Evolutionary conservation across 1,284 basidiomycete species (phyloP).

Genomic region (Naganishia sp.): DNA sequence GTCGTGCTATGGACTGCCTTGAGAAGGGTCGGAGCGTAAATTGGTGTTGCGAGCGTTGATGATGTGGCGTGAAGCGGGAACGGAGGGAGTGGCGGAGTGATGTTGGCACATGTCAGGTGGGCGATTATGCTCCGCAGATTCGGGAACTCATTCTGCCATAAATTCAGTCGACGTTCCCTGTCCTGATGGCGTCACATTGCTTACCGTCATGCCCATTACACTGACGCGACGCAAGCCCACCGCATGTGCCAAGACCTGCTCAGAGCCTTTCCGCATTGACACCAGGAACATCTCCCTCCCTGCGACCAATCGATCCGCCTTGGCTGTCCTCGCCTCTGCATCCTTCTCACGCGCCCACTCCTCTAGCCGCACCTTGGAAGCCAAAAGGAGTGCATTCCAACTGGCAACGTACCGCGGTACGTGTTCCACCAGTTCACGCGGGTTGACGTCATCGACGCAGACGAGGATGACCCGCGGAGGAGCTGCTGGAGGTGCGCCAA

Average conservation of each 20-base stretch:
- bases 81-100: conserved; percentile 33
- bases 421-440: conserved; percentile 68
- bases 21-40: conserved; percentile 69
- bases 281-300: conserved; percentile 59
- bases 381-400: conserved; percentile 60
- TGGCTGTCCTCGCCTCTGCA: neutral
- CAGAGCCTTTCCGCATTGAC: conserved; percentile 71
- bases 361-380: conserved; percentile 12
- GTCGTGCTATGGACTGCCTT: conserved; percentile 81
- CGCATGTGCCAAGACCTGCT: conserved; percentile 63
- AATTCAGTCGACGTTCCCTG: neutral
- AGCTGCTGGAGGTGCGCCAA: conserved; percentile 31
- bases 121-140: conserved; percentile 38
- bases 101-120: conserved; percentile 35
- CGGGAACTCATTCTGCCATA: conserved; percentile 67
- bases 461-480: conserved; percentile 62
- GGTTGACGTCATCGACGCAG: conserved; percentile 71
- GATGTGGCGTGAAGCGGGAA: conserved; percentile 41
- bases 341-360: conserved; percentile 13
- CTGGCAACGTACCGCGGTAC: conserved; percentile 70
- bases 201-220: conserved; percentile 65
- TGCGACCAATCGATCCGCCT: conserved; percentile 7
- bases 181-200: conserved; percentile 35
- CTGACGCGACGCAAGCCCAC: conserved; percentile 71
- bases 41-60: neutral